Base-by-base conservation (phyloP, 345 rosid species). In the Eucalyptus sideroxylon region DNA sequence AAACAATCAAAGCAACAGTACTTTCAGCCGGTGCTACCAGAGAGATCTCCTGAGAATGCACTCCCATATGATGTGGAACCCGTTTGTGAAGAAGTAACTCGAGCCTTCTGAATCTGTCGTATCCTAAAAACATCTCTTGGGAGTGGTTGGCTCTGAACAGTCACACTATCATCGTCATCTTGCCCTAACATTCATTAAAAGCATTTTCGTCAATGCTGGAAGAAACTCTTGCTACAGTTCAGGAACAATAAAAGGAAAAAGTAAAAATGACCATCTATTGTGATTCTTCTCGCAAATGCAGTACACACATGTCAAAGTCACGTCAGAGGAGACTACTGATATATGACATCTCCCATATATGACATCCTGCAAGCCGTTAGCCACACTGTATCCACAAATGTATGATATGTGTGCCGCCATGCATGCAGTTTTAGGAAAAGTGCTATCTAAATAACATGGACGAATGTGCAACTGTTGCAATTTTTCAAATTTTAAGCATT, bases 1-100 rank as follows among this genome's bases (percentile, higher is more conserved):
- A 53, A 27, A 53, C 40, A 86, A 40, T 50, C 44, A 86, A 31
- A 86, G 55, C 87, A 86, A 86, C 60, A 14, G 10, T 34, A 50
- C 34, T 62, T 55, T 90, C 62, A 98, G 86, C 96, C 90, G 17
- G 97, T 97, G 94, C 95, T 98, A 50, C 96, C 99, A 6, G 99
- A 96, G 60, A 96, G 93, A 86, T 98, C 99, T 24, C 99, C 98
- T 13, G 99, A 98, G 89, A 95, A 86, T 17, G 95, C 99, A 89
- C 99, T 98, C 69, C 99, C 98, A 90, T 96, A 97, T 1, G 98
- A 98, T 34, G 93, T 94, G 17, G 98, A 98, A 50, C 99, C 98
- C 2, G 99, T 96, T 90, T 96, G 99, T 15, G 98, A 97, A 50
- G 90, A 86, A n/a, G 94, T 90, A 31, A 96, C 95, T 86, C 97